Base-by-base conservation (phyloP, 129 eudicot species). In the sunflower (Helianthus annuus) region DNA sequence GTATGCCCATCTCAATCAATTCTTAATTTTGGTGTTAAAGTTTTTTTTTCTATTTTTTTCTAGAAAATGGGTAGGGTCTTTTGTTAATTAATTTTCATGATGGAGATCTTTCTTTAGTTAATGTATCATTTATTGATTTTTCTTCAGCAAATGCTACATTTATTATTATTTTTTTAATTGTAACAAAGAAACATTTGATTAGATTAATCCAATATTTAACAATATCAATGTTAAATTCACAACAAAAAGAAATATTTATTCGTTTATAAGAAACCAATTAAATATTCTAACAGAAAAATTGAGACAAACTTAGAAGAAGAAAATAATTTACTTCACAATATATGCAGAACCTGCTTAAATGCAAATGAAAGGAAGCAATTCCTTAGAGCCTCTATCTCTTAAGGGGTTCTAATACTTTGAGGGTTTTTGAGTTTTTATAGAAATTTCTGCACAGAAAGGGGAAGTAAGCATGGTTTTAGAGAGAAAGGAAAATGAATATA, bases 1-100 rank as follows among this genome's bases (percentile, higher is more conserved):
- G 39, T n/a, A 38, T 38, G 74, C 39, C 36, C 74, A 70, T 70
- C 74, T 54, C 65, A 19, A 39, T 70, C 74, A 69, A 36, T 38
- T 42, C 11, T 24, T 40, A 39, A 8, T 36, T 54, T 69, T 34
- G n/a, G 15, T 69, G 62, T 68, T 69, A 52, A 45, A 15, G 32
- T 9, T 69, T 53, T 54, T 3, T 10, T 70, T 39, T 52, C 10
- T 5, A 34, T 15, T 6, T 38, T 16, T 15, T 70, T 17, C 22
- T 6, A 19, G 61, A 22, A 17, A 55, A 55, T 16, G 12, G 61
- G 61, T 19, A 7, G 13, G 73, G 17, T 16, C 15, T 36, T 16
- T 36, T 8, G n/a, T 34, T 49, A 69, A 16, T 19, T 55, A 55
- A 34, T 53, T 55, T 22, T 32, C 1, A 69, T 36, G 74, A 39